These are phyloP conservation scores for Theileria sp. DNA, from an alignment of 169 alveolate species.

Conservation along the genomic window DNA sequence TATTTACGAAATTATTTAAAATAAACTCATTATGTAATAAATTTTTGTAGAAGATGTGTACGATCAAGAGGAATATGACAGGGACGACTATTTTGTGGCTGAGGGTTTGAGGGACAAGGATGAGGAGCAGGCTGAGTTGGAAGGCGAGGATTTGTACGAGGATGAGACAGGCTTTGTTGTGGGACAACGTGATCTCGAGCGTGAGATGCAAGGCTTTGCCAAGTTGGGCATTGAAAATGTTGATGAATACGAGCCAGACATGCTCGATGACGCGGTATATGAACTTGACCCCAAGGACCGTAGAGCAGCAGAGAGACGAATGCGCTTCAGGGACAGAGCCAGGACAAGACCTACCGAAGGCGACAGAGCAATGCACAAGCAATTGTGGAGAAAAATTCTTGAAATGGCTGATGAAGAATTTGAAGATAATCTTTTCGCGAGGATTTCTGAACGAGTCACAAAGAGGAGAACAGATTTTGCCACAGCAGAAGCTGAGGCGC, in stretches of 20 bases:
- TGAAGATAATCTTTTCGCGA: slow-evolving; percentile 69
- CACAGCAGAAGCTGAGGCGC: slow-evolving; percentile 71
- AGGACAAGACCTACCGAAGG: slow-evolving; percentile 60
- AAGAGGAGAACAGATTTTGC: slow-evolving; percentile 80
- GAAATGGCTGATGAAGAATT: slow-evolving; percentile 75
- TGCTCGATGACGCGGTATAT: slow-evolving; percentile 80
- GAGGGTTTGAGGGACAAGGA: slow-evolving; percentile 73
- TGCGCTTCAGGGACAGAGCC: slow-evolving; percentile 53
- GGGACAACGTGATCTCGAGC: slow-evolving; percentile 68
- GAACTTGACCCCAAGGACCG: slow-evolving; percentile 82
- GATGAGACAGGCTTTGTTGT: slow-evolving; percentile 78
- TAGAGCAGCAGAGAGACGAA: slow-evolving; percentile 81
- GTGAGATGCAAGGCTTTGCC: slow-evolving; percentile 75
- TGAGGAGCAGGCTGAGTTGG: slow-evolving; percentile 73
- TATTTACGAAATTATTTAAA: background rate
- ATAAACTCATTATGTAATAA: too few species aligned
- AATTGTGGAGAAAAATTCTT: slow-evolving; percentile 64
- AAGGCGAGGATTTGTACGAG: slow-evolving; percentile 77
- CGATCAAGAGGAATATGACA: slow-evolving; percentile 71
- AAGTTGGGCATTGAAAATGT: slow-evolving; percentile 73
- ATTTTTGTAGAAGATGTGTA: slow-evolving; percentile 63
- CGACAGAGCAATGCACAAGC: slow-evolving; percentile 66
- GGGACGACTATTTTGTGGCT: slow-evolving; percentile 71
- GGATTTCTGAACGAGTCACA: slow-evolving; percentile 77
- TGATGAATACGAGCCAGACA: slow-evolving; percentile 82